Conservation (phyloP, 2,329 filamentous ascomycete genomes). For the Trichoderma koningii region DNA sequence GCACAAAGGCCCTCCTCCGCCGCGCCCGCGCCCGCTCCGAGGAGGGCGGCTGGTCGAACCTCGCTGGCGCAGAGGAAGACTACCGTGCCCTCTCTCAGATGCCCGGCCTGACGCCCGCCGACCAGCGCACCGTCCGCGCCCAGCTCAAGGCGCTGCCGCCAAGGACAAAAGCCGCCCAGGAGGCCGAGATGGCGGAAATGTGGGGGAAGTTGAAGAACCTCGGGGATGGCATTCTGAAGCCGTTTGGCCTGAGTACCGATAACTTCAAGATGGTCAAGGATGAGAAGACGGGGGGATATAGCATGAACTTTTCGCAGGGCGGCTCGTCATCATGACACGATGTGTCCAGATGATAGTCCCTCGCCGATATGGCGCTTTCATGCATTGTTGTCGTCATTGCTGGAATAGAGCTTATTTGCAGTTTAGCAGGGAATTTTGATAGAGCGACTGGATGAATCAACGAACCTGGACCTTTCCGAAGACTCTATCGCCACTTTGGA, state of each 20-base stretch:
- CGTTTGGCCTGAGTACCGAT: slow-evolving; percentile 90
- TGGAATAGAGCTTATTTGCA: no score
- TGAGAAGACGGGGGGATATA: slow-evolving; percentile 86
- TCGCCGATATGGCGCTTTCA: not conserved
- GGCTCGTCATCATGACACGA: slow-evolving; percentile 27
- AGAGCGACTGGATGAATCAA: not conserved
- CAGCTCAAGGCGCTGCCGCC: slow-evolving; percentile 68
- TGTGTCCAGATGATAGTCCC: not conserved
- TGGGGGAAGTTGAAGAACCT: slow-evolving; percentile 94
- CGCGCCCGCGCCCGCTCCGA: slow-evolving; percentile 73
- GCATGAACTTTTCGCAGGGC: slow-evolving; percentile 74
- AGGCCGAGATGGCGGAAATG: slow-evolving; percentile 92
- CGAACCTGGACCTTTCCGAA: not conserved
- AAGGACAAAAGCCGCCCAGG: slow-evolving; percentile 73
- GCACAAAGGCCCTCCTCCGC: slow-evolving; percentile 79
- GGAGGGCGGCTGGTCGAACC: slow-evolving; percentile 73
- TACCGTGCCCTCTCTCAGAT: slow-evolving; percentile 68
- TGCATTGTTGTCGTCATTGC: not conserved
- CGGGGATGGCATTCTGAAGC: slow-evolving; percentile 87
- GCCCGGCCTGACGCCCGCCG: slow-evolving; percentile 59
- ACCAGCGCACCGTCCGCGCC: slow-evolving; percentile 66
- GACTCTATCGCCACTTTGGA: not conserved
- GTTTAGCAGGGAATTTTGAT: not conserved
- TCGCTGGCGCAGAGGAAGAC: slow-evolving; percentile 77
- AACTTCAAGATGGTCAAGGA: slow-evolving; percentile 96